A percentile compares a stretch with the other conserved stretches of the same genome.
Conservation (phyloP, 1,139 yeast species). For the Scheffersomyces segobiensis region DNA sequence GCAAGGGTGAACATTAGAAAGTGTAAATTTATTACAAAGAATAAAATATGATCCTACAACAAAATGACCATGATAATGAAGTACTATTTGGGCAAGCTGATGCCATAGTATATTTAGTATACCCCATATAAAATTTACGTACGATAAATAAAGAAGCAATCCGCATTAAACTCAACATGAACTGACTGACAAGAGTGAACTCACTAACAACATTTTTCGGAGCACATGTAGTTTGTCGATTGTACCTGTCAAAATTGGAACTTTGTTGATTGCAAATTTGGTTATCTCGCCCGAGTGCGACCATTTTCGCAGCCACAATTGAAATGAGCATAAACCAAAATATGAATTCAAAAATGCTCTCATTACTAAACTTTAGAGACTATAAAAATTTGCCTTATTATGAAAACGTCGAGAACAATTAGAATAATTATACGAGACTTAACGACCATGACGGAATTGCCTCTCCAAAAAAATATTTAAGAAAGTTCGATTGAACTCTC, state of each 20-base stretch:
- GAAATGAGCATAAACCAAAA: slow-evolving; percentile 26
- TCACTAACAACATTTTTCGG: background rate
- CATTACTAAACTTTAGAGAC: no score
- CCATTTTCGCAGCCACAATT: background rate
- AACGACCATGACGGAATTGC: no score
- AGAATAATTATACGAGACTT: no score
- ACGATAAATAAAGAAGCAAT: background rate
- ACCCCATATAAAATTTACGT: background rate
- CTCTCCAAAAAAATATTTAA: no score
- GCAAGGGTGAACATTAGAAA: background rate
- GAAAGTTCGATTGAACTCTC: no score
- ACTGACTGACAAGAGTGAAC: background rate
- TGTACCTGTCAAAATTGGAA: background rate
- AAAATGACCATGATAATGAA: background rate
- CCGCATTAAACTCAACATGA: background rate
- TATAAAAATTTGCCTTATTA: no score
- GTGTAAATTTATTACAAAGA: background rate
- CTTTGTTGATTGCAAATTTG: background rate
- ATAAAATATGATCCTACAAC: background rate
- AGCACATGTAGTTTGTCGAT: background rate
- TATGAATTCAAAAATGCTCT: no score
- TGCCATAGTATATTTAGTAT: background rate
- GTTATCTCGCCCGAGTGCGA: background rate
- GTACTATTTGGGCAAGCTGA: background rate
- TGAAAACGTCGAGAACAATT: no score